phyloP scores from a whole-genome alignment of 148 eudicot genomes.

The Salicornia ramosissima region DNA sequence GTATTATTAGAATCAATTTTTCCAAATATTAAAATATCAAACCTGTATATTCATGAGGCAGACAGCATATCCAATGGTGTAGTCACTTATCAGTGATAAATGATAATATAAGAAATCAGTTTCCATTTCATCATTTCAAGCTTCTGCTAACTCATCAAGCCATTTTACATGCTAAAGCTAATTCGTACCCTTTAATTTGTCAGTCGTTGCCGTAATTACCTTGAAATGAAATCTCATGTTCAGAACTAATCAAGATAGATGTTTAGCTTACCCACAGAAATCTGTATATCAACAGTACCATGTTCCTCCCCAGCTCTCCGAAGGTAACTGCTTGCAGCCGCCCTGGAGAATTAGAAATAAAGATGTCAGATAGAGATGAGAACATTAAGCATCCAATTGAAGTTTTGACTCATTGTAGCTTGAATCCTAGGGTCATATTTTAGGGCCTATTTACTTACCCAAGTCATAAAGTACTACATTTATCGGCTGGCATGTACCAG shows the following conservation, averaged over 20 bases:
- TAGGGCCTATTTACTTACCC: no score
- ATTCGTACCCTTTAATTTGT: no score
- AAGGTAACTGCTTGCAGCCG: constrained; percentile 70
- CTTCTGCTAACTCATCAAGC: neutral
- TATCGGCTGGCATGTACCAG: neutral
- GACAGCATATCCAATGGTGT: no score
- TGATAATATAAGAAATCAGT: no score
- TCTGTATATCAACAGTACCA: constrained; percentile 78
- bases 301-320: constrained; percentile 65
- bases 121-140: neutral
- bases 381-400: neutral
- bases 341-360: constrained; percentile 38
- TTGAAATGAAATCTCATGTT: no score
- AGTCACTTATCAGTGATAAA: no score
- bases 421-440: neutral
- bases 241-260: neutral
- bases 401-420: neutral
- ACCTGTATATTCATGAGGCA: no score
- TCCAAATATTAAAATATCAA: no score
- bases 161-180: no score
- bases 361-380: neutral
- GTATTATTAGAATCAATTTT: no score
- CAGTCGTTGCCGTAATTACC: no score
- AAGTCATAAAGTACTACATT: neutral
- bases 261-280: constrained; percentile 62